These are phyloP conservation scores for Modicella reniformis DNA, from an alignment of 371 early-diverging fungal species.

Conservation along the genomic window DNA sequence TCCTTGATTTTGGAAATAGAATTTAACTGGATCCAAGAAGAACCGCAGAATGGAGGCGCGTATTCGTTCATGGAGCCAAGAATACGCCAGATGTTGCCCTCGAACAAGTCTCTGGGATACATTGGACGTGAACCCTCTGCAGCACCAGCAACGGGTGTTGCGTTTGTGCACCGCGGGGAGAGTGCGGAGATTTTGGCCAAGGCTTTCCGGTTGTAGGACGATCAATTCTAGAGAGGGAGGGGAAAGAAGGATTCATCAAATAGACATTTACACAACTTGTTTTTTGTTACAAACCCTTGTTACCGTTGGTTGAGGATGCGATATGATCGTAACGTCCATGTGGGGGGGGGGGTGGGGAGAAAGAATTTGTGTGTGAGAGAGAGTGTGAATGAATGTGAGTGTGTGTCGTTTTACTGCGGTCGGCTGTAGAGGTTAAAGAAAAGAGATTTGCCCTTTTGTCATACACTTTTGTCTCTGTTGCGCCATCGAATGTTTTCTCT, in stretches of 20 bases:
- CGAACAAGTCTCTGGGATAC: slow-evolving; percentile 62
- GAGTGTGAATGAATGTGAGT: background rate
- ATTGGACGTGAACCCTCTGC: slow-evolving; percentile 78
- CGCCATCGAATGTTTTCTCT: too few relatives aligned
- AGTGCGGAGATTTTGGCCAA: slow-evolving; percentile 48
- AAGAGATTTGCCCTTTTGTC: too few relatives aligned
- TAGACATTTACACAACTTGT: too few relatives aligned
- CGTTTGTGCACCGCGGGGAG: slow-evolving; percentile 45
- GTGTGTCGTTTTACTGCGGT: background rate
- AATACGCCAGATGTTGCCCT: slow-evolving; percentile 75
- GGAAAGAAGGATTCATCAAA: too few relatives aligned
- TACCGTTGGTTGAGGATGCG: too few relatives aligned
- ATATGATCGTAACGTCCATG: too few relatives aligned
- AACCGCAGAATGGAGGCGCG: slow-evolving; percentile 93
- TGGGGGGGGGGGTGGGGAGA: slow-evolving; percentile 2
- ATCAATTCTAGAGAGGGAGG: too few relatives aligned
- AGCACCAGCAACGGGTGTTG: slow-evolving; percentile 80
- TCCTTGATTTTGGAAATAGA: slow-evolving; percentile 55
- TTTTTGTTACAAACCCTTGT: too few relatives aligned
- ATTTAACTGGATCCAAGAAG: slow-evolving; percentile 94
- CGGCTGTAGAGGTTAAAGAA: too few relatives aligned
- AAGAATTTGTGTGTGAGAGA: background rate
- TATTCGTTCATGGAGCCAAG: slow-evolving; percentile 90
- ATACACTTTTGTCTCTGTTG: too few relatives aligned
- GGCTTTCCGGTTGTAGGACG: slow-evolving; percentile 42